Percentiles rank a stretch among this genome's conserved stretches.
Evolutionary conservation across 352 stramenopile genomes (phyloP).

Genomic region (Pythium diclinum): DNA sequence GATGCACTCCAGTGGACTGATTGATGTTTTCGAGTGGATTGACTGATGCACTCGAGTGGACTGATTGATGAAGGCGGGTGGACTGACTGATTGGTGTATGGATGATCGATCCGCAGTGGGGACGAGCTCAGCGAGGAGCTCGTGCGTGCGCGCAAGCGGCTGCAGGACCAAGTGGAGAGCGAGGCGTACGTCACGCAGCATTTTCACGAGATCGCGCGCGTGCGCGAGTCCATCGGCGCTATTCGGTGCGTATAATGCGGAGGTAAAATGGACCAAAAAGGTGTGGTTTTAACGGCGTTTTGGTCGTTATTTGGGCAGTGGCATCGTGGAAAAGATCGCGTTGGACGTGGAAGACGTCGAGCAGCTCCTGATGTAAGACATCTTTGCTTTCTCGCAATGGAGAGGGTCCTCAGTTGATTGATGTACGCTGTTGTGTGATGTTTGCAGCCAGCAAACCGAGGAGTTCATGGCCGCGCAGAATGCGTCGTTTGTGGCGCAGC

Average conservation of each 20-base stretch:
- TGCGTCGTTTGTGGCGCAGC: conserved; percentile 55
- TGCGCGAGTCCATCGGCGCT: conserved; percentile 51
- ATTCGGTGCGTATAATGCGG: conserved; percentile 31
- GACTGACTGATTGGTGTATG: not conserved
- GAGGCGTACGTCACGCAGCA: conserved; percentile 65
- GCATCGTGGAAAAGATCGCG: conserved; percentile 55
- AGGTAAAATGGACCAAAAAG: not conserved
- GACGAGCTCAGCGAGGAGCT: conserved; percentile 47
- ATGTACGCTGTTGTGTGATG: not conserved
- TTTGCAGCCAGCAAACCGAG: conserved; percentile 50
- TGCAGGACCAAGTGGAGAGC: conserved; percentile 63
- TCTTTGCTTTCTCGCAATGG: no score
- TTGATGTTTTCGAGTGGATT: not conserved
- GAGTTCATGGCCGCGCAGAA: conserved; percentile 75
- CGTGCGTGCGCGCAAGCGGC: conserved; percentile 33
- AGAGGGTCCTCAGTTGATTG: not conserved
- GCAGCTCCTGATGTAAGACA: conserved; percentile 46
- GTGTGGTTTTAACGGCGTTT: not conserved
- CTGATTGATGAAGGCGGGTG: not conserved
- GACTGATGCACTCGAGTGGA: not conserved
- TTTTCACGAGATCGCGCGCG: conserved; percentile 53
- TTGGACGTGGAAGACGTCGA: conserved; percentile 68
- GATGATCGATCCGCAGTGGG: conserved; percentile 31
- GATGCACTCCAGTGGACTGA: not conserved
- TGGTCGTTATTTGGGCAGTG: conserved; percentile 16